phyloP scores from a whole-genome alignment of 1,139 yeast species.

The Casaregolazyma lundiana region DNA sequence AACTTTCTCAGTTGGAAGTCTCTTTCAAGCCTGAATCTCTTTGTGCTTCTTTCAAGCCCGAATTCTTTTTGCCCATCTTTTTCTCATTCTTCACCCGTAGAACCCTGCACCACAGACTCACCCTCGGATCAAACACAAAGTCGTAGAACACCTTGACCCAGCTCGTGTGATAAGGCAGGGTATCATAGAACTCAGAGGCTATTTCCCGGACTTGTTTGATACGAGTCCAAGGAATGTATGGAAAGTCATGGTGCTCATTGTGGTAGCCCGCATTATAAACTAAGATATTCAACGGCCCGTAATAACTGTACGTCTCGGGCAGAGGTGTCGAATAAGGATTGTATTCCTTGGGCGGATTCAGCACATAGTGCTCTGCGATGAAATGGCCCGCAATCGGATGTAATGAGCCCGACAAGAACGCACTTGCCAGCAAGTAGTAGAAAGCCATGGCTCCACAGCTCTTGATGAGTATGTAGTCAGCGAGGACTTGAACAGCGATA shows the following conservation, averaged over 20 bases:
- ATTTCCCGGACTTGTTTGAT: constrained; percentile 59
- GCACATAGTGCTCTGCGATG: constrained; percentile 86
- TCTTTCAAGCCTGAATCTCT: too few species aligned
- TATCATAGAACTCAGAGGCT: constrained; percentile 78
- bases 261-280: constrained; percentile 95
- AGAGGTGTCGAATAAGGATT: constrained; percentile 31
- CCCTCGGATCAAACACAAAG: constrained; percentile 64
- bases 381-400: constrained; percentile 96
- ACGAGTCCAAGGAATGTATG: constrained; percentile 86
- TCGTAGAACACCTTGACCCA: constrained; percentile 77
- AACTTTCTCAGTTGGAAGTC: background rate
- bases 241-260: constrained; percentile 94
- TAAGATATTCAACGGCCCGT: constrained; percentile 68
- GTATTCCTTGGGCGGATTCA: constrained; percentile 50
- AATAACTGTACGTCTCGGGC: constrained; percentile 87
- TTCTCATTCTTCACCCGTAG: constrained; percentile 33
- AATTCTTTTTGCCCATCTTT: background rate
- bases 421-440: constrained; percentile 64
- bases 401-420: constrained; percentile 84
- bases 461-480: constrained; percentile 54
- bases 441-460: constrained; percentile 63
- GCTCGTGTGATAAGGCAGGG: constrained; percentile 69
- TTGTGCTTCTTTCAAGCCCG: too few species aligned
- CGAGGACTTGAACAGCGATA: constrained; percentile 53
- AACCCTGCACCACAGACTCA: constrained; percentile 75